phyloP scores from a whole-genome alignment of 495 filamentous ascomycete species.

The Hamigera avellanea region DNA sequence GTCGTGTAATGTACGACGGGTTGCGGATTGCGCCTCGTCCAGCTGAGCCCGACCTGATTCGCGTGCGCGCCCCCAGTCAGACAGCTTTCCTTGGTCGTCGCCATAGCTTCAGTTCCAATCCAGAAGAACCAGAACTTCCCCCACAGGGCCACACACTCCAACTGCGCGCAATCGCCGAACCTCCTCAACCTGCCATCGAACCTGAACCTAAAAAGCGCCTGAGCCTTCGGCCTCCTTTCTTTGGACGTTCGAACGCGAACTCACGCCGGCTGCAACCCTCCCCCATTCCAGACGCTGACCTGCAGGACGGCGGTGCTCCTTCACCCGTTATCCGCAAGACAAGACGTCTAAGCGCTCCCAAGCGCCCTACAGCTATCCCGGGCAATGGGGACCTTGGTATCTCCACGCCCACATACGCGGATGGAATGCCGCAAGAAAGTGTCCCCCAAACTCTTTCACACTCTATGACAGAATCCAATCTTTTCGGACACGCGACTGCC shows the following conservation, averaged over 20 bases:
- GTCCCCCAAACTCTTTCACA: conserved; percentile 12
- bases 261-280: conserved; percentile 18
- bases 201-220: conserved; percentile 19
- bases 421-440: background rate
- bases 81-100: conserved; percentile 15
- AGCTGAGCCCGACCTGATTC: conserved; percentile 7
- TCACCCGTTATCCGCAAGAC: conserved; percentile 27
- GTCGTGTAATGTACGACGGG: background rate
- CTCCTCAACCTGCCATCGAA: conserved; percentile 10
- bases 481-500: conserved; percentile 5
- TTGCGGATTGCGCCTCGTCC: conserved; percentile 5
- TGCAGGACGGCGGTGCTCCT: conserved; percentile 21
- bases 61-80: conserved; percentile 12
- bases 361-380: background rate
- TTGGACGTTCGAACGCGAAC: conserved; percentile 14
- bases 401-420: conserved; percentile 8
- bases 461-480: conserved; percentile 14
- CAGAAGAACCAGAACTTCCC: conserved; percentile 14
- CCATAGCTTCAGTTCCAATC: conserved; percentile 18
- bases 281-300: conserved; percentile 15
- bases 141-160: conserved; percentile 23
- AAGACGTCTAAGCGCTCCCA: conserved; percentile 5
- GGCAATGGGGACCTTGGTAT: conserved; percentile 2
- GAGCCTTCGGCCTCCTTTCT: conserved; percentile 27
- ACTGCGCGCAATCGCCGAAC: conserved; percentile 9